phyloP scores from a whole-genome alignment of 2,329 filamentous ascomycete genomes.

The Xylaria sp. region DNA sequence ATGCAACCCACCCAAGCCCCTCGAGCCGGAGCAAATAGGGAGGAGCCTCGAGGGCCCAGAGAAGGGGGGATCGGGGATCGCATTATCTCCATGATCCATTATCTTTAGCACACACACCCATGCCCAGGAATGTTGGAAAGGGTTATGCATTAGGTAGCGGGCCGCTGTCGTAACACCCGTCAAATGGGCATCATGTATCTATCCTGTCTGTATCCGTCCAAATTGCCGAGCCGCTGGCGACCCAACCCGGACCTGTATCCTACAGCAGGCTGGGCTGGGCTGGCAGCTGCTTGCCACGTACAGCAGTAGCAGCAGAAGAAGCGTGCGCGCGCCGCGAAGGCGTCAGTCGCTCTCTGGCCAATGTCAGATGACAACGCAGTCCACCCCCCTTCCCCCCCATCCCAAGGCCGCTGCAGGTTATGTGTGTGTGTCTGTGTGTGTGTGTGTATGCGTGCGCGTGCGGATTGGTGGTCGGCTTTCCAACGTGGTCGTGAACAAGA shows the following conservation, averaged over 20 bases:
- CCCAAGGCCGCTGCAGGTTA: conserved; percentile 20
- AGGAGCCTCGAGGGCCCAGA: no score
- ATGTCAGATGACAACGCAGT: conserved; percentile 31
- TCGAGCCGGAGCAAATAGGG: conserved; percentile 20
- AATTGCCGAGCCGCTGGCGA: conserved; percentile 26
- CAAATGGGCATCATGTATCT: conserved; percentile 7
- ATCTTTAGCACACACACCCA: no score
- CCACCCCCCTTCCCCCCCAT: no score
- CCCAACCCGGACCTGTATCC: conserved; percentile 24
- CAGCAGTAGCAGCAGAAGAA: no score
- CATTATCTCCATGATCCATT: conserved; percentile 25
- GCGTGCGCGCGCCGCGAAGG: conserved; percentile 15
- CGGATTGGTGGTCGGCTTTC: conserved; percentile 24
- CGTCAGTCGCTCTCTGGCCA: conserved; percentile 22
- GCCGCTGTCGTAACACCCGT: conserved; percentile 21
- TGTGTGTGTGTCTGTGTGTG: no score
- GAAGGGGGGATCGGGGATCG: conserved; percentile 12
- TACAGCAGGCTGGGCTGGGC: no score
- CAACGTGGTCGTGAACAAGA: conserved; percentile 20
- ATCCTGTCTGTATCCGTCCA: conserved; percentile 21
- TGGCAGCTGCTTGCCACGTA: conserved; percentile 28
- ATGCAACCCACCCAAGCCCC: conserved; percentile 21
- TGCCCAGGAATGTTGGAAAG: conserved; percentile 10
- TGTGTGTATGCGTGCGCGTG: no score
- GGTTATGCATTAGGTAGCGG: conserved; percentile 33